phyloP scores from a whole-genome alignment of 2,329 filamentous ascomycete genomes.

The Ilyonectria robusta region DNA sequence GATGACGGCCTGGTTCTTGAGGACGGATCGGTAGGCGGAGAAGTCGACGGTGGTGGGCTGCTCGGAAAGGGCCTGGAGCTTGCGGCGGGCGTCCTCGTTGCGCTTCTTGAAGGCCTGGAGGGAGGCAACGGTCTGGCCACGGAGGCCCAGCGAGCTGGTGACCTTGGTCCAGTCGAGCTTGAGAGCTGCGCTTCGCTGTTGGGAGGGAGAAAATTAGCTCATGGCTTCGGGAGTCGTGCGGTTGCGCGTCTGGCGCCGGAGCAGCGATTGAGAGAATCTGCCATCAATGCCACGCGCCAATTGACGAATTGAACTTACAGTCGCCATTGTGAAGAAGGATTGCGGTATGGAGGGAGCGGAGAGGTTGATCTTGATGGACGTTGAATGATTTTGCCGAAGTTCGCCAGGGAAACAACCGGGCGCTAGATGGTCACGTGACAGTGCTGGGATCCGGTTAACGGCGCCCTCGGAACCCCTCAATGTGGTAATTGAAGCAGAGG shows the following conservation, averaged over 20 bases:
- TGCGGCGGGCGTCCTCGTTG: conserved; percentile 98
- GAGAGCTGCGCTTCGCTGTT: conserved; percentile 95
- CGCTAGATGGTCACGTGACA: conserved; percentile 53
- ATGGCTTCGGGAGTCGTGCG: conserved; percentile 47
- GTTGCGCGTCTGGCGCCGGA: conserved; percentile 32
- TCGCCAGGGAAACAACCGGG: conserved; percentile 51
- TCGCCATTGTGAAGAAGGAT: conserved; percentile 74
- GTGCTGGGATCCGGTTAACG: conserved; percentile 29
- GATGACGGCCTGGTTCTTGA: conserved; percentile 97
- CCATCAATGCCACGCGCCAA: conserved; percentile 43
- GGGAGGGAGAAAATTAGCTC: conserved; percentile 68
- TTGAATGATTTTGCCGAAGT: conserved; percentile 63
- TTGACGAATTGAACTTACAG: conserved; percentile 69
- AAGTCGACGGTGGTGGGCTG: conserved; percentile 93
- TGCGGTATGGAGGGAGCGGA: conserved; percentile 62
- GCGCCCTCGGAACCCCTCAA: conserved; percentile 45
- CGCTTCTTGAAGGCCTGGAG: conserved; percentile 99
- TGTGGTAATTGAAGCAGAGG: conserved; percentile 7
- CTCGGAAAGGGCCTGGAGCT: conserved; percentile 87
- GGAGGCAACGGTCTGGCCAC: conserved; percentile 91
- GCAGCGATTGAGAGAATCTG: conserved; percentile 34
- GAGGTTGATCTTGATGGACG: conserved; percentile 64
- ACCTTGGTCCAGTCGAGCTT: conserved; percentile 99
- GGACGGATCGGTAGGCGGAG: conserved; percentile 86
- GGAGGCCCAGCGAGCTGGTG: conserved; percentile 93